These are phyloP conservation scores for Cladophialophora immunda DNA, from an alignment of 2,329 filamentous ascomycete species.

Conservation along the genomic window DNA sequence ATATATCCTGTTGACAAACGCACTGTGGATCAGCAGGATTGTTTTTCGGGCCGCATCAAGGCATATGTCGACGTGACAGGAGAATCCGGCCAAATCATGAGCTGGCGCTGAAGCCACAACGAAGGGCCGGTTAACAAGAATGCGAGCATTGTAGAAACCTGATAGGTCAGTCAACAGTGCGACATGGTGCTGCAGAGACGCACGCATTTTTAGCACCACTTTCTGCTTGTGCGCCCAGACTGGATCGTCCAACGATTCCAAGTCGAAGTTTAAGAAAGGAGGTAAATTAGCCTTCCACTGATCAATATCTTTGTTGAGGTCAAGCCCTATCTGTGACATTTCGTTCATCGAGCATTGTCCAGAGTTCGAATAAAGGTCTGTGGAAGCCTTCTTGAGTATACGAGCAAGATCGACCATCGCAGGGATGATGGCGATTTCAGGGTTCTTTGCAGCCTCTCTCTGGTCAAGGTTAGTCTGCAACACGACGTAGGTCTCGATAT, in stretches of 20 bases:
- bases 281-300: conserved; percentile 41
- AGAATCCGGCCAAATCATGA: too few species aligned
- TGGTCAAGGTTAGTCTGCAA: too few species aligned
- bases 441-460: too few species aligned
- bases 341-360: conserved; percentile 30
- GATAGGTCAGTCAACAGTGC: background rate
- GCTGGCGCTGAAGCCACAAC: conserved; percentile 36
- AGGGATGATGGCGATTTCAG: background rate
- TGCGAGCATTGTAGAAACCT: conserved; percentile 46
- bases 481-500: background rate
- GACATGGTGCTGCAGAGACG: conserved; percentile 8
- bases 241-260: conserved; percentile 41
- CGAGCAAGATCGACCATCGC: conserved; percentile 42
- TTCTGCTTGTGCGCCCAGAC: conserved; percentile 47
- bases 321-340: conserved; percentile 40
- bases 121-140: conserved; percentile 45
- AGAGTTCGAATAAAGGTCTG: conserved; percentile 42
- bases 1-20: conserved; percentile 45
- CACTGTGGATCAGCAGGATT: conserved; percentile 45
- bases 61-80: conserved; percentile 42
- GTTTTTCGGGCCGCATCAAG: conserved; percentile 43
- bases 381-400: conserved; percentile 44
- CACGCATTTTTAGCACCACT: conserved; percentile 43
- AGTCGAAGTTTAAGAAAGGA: conserved; percentile 38
- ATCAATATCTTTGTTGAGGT: conserved; percentile 37